Conservation (phyloP, 768 basidiomycete genomes). For the Pulveroboletus sp. region DNA sequence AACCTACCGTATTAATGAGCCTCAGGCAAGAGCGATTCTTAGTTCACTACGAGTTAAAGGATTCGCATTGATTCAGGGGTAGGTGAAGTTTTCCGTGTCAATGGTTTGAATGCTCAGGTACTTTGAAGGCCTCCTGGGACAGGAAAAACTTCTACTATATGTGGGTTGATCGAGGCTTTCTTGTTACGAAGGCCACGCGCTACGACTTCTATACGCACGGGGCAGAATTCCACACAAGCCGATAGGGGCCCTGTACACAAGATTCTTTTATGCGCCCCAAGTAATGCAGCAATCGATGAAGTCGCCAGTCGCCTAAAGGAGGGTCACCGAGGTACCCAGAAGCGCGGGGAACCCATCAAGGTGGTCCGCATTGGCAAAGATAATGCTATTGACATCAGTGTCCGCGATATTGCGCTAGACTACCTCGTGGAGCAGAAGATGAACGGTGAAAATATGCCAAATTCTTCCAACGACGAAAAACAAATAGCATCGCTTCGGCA, state of each 20-base stretch:
- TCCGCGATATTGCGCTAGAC: slow-evolving; percentile 85
- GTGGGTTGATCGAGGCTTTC: slow-evolving; percentile 84
- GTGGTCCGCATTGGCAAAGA: slow-evolving; percentile 89
- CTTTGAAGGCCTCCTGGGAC: slow-evolving; percentile 85
- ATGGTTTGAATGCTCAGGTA: not conserved
- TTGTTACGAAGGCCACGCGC: slow-evolving; percentile 53
- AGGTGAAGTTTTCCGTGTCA: slow-evolving; percentile 17
- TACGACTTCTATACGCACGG: slow-evolving; percentile 47
- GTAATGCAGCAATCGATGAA: slow-evolving; percentile 98
- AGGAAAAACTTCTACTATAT: slow-evolving; percentile 97
- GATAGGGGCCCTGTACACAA: slow-evolving; percentile 54
- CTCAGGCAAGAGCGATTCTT: slow-evolving; percentile 87
- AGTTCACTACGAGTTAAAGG: slow-evolving; percentile 67
- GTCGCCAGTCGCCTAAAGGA: slow-evolving; percentile 83
- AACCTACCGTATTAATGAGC: slow-evolving; percentile 78
- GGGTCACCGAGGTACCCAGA: slow-evolving; percentile 57
- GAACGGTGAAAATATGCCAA: slow-evolving; percentile 37
- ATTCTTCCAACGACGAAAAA: slow-evolving; percentile 47
- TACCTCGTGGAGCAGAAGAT: slow-evolving; percentile 76
- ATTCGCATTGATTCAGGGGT: slow-evolving; percentile 96
- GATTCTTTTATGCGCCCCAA: slow-evolving; percentile 91
- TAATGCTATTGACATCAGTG: slow-evolving; percentile 66
- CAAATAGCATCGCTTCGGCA: slow-evolving; percentile 55
- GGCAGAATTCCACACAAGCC: slow-evolving; percentile 35
- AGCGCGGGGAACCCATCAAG: slow-evolving; percentile 53